A percentile compares a stretch with the other conserved stretches of the same genome.
These are phyloP conservation scores for Fusarium irregulare DNA, from an alignment of 2,329 filamentous ascomycete species.

Conservation along the genomic window DNA sequence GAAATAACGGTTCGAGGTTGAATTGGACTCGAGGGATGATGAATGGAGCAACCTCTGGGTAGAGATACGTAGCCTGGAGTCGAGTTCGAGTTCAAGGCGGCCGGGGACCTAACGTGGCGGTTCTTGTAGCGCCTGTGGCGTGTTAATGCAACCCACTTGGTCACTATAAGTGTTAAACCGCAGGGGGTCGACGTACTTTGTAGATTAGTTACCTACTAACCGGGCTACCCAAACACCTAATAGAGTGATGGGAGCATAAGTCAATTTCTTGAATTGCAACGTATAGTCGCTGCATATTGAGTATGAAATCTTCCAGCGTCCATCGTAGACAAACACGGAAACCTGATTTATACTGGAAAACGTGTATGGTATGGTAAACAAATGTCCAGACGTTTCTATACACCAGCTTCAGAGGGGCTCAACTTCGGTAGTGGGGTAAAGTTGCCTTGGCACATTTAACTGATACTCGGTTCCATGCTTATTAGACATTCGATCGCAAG, in stretches of 20 bases:
- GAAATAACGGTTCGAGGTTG: slow-evolving; percentile 30
- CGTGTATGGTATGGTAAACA: not conserved
- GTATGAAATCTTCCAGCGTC: not conserved
- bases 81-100: slow-evolving; percentile 7
- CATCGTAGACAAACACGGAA: not conserved
- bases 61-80: slow-evolving; percentile 10
- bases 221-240: not conserved
- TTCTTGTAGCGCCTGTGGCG: slow-evolving; percentile 42
- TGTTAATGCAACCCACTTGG: slow-evolving; percentile 29
- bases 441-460: slow-evolving; percentile 11
- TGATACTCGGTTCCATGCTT: not conserved
- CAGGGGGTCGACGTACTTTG: not conserved
- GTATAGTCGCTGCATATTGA: not conserved
- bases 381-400: not conserved
- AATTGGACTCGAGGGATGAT: slow-evolving; percentile 32
- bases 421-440: slow-evolving; percentile 25
- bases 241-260: not conserved
- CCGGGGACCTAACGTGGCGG: slow-evolving; percentile 40
- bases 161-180: slow-evolving; percentile 1
- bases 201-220: not conserved
- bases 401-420: not conserved
- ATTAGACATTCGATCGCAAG: not conserved
- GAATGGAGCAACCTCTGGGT: slow-evolving; percentile 27
- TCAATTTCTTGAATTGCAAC: not conserved
- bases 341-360: not conserved